A percentile compares a stretch with the other conserved stretches of the same genome.
phyloP scores from a whole-genome alignment of 768 basidiomycete species.

The Chalciporus chontae region DNA sequence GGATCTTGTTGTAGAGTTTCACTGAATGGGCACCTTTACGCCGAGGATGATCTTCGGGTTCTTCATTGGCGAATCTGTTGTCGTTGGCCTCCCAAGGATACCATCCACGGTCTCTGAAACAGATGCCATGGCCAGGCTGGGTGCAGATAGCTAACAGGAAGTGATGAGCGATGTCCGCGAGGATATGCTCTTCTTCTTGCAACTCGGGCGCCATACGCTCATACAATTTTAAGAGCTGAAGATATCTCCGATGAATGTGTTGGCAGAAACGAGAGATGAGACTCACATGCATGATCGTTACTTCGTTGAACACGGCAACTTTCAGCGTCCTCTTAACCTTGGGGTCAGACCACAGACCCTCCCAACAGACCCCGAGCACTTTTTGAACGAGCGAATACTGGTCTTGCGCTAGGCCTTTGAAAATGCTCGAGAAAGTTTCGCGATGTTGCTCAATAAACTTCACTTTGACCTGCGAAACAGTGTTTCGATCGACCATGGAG shows the following conservation, averaged over 20 bases:
- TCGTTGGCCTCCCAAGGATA: slow-evolving; percentile 66
- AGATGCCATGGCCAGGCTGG: slow-evolving; percentile 77
- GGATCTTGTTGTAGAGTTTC: slow-evolving; percentile 78
- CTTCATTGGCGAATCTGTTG: slow-evolving; percentile 27
- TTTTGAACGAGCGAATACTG: slow-evolving; percentile 54
- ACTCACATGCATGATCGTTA: slow-evolving; percentile 46
- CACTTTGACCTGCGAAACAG: slow-evolving; percentile 50
- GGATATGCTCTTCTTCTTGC: slow-evolving; percentile 49
- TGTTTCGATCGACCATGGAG: slow-evolving; percentile 58
- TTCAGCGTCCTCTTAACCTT: slow-evolving; percentile 72
- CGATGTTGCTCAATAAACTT: slow-evolving; percentile 69
- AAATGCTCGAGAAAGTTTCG: slow-evolving; percentile 62
- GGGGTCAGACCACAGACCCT: slow-evolving; percentile 69
- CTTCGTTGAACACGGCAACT: slow-evolving; percentile 67
- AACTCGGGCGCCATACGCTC: slow-evolving; percentile 52
- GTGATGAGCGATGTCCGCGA: slow-evolving; percentile 80
- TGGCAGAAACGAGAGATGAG: too few species aligned
- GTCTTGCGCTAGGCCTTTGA: slow-evolving; percentile 70
- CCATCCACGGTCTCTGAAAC: slow-evolving; percentile 90
- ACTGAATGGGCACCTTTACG: slow-evolving; percentile 28
- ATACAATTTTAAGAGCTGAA: slow-evolving; percentile 63
- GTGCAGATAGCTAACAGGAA: slow-evolving; percentile 85
- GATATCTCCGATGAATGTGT: too few species aligned
- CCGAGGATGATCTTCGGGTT: slow-evolving; percentile 16
- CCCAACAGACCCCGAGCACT: slow-evolving; percentile 73